Base-by-base conservation (phyloP, 1,284 basidiomycete genomes). In the Trametes pubescens region DNA sequence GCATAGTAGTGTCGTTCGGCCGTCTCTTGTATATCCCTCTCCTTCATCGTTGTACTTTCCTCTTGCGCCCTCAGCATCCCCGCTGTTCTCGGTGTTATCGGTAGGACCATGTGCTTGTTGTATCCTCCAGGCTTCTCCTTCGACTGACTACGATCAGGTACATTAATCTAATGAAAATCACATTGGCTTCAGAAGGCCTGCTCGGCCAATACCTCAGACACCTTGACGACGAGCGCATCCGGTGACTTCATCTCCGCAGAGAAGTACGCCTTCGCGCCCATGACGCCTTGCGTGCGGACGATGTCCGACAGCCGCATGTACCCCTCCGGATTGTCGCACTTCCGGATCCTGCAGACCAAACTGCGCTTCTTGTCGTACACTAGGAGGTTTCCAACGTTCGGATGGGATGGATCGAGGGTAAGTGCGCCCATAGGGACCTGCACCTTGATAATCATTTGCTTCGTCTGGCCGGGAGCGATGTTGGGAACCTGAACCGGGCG, bases 251-350 rank as follows among this genome's bases (percentile, higher is more conserved):
- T 60, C 68, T 84, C 82, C 0, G 85, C 85, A 2, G 80, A 76
- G 61, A 88, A 86, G 69, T 87, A 87, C 0, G 82, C 86, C 71
- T 86, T 87, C n/a, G 74, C 71, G 0, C 82, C 81, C 4, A 75
- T 76, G 5, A 82, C 77, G 3, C 84, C 84, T 51, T 80, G 76
- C 21, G 69, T 70, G 46, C 73, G 72, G 21, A 88, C 75, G 70
- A 24, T 76, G 64, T 29, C 69, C 64, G 35, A 86, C 56, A 22
- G 72, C 65, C 73, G 67, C 55, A 82, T 78, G 62, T 84, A 88
- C 1, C 69, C 80, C 0, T 58, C 64, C 4, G 77, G 72, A 29
- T 76, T 73, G 38, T 82, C 81, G 0, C 51, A 52, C 18, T 75
- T 73, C 26, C 68, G n/a, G 24, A 85, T 72, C 0, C 68, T 68